Conservation (phyloP, 1,284 basidiomycete genomes). For the Sanghuangporus baumii region DNA sequence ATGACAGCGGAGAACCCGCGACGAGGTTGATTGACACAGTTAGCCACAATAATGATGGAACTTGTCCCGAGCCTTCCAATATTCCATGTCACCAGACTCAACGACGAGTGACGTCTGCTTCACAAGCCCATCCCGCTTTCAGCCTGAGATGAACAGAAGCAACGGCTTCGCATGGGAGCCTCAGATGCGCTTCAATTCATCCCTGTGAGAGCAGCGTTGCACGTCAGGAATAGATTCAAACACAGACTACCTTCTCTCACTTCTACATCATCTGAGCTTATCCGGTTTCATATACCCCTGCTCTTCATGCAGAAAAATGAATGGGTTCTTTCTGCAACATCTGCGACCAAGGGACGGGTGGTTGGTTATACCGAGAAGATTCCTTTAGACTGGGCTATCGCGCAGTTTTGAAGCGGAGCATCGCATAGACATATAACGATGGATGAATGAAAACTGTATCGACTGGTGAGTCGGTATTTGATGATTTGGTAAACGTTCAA, state of each 20-base stretch:
- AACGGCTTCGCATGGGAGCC: neutral
- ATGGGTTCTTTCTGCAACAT: neutral
- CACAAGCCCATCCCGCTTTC: neutral
- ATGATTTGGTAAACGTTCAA: neutral
- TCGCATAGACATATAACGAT: neutral
- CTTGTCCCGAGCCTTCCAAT: neutral
- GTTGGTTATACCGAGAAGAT: neutral
- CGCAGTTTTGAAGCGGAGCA: neutral
- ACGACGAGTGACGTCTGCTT: slow-evolving; percentile 4
- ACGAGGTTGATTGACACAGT: neutral
- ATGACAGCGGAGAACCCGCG: neutral
- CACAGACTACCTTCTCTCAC: neutral
- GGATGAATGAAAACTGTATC: neutral
- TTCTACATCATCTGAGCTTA: neutral
- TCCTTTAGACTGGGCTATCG: neutral
- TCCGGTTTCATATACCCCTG: neutral
- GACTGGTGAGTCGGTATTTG: neutral
- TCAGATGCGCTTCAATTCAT: neutral
- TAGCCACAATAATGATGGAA: neutral
- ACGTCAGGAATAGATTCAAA: slow-evolving; percentile 4
- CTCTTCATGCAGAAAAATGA: no score
- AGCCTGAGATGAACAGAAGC: neutral
- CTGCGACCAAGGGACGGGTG: neutral
- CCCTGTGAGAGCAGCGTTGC: neutral
- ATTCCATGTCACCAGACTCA: neutral